A percentile compares a stretch with the other conserved stretches of the same genome.
These are phyloP conservation scores for Ceratocystis smalleyi DNA, from an alignment of 2,329 filamentous ascomycete species.

Conservation along the genomic window DNA sequence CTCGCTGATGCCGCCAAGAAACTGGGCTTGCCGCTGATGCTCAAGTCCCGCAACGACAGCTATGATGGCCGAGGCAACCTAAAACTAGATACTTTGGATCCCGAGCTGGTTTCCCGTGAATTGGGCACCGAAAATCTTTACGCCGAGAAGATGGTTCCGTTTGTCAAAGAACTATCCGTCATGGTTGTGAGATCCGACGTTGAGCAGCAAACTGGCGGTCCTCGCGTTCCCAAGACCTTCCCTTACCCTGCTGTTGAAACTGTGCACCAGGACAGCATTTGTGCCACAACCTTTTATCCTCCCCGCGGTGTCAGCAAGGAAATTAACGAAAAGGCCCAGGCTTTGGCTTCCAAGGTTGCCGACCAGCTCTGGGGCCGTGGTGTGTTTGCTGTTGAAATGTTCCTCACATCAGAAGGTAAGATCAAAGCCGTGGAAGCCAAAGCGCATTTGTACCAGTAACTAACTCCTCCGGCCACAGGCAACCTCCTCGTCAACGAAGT, in stretches of 20 bases:
- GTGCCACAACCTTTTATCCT: slow-evolving; percentile 80
- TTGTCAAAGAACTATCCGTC: slow-evolving; percentile 74
- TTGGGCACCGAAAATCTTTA: slow-evolving; percentile 62
- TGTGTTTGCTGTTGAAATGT: slow-evolving; percentile 95
- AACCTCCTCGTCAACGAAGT: slow-evolving; percentile 72
- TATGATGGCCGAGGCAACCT: slow-evolving; percentile 75
- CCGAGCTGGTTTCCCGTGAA: slow-evolving; percentile 46
- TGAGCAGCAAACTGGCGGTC: slow-evolving; percentile 24
- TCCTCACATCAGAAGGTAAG: slow-evolving; percentile 56
- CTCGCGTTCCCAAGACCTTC: slow-evolving; percentile 35
- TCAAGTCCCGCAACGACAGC: slow-evolving; percentile 78
- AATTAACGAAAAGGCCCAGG: slow-evolving; percentile 51
- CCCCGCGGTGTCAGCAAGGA: slow-evolving; percentile 51
- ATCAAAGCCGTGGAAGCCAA: slow-evolving; percentile 11
- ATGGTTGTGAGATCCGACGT: slow-evolving; percentile 89
- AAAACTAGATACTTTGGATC: slow-evolving; percentile 30
- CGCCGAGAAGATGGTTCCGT: slow-evolving; percentile 78
- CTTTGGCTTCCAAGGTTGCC: slow-evolving; percentile 65
- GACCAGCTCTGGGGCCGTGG: slow-evolving; percentile 71
- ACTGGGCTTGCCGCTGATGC: slow-evolving; percentile 75
- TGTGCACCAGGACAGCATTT: slow-evolving; percentile 87
- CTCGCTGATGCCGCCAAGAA: slow-evolving; percentile 46
- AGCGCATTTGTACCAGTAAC: not conserved
- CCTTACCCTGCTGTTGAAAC: slow-evolving; percentile 89
- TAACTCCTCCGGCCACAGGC: slow-evolving; percentile 23